These are phyloP conservation scores for Aegilops umbellulata DNA, from an alignment of 176 grass and related monocot species.

Conservation along the genomic window DNA sequence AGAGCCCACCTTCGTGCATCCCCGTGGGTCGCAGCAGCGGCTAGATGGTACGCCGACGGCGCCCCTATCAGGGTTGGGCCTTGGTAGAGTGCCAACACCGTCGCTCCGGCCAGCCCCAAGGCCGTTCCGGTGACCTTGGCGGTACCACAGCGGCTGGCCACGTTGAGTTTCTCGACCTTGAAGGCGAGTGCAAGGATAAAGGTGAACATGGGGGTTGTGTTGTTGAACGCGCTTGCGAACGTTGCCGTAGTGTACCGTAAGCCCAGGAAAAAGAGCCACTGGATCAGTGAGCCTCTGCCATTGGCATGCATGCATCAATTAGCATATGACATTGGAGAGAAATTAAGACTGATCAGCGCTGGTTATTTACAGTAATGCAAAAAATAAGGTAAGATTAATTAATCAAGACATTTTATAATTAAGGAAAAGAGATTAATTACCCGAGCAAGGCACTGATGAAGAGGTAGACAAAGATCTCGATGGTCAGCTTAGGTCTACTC, in stretches of 20 bases:
- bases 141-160: background rate
- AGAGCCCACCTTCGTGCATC: conserved; percentile 38
- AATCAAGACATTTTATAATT: no score
- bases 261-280: conserved; percentile 52
- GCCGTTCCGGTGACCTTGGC: conserved; percentile 50
- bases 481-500: conserved; percentile 68
- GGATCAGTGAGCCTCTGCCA: conserved; percentile 50
- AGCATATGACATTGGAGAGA: background rate
- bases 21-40: background rate
- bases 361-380: background rate
- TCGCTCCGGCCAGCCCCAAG: conserved; percentile 48
- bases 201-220: conserved; percentile 51
- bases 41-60: no score
- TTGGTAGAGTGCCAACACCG: conserved; percentile 60
- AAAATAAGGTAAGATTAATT: no score
- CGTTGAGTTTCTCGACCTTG: conserved; percentile 12
- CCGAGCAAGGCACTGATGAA: conserved; percentile 82
- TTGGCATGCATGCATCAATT: background rate
- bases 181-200: conserved; percentile 49
- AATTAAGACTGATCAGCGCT: background rate
- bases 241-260: conserved; percentile 52
- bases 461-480: conserved; percentile 57
- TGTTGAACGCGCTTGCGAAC: conserved; percentile 60
- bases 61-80: conserved; percentile 32
- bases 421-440: conserved; percentile 15